These are phyloP conservation scores for Boletus coccyginus DNA, from an alignment of 768 basidiomycete genomes.

Conservation along the genomic window DNA sequence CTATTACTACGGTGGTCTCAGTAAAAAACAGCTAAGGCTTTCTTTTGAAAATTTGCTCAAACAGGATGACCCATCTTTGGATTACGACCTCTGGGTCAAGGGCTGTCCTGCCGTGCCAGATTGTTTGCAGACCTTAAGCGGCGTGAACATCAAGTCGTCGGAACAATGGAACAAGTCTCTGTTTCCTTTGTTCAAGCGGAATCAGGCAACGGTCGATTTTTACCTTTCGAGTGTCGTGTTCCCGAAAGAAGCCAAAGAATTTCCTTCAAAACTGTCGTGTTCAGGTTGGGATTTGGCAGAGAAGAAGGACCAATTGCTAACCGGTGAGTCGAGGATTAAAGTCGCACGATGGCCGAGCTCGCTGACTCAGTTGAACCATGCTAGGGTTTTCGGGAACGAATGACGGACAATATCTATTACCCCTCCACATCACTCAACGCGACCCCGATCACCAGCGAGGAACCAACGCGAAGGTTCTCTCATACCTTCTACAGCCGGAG, in stretches of 20 bases:
- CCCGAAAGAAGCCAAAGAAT: slow-evolving; percentile 37
- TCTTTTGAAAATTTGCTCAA: slow-evolving; percentile 1
- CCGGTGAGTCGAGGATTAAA: slow-evolving; percentile 6
- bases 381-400: slow-evolving; percentile 41
- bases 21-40: neutral
- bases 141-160: slow-evolving; percentile 37
- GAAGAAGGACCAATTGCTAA: slow-evolving; percentile 13
- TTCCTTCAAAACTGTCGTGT: slow-evolving; percentile 32
- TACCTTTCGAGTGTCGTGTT: slow-evolving; percentile 38
- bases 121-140: slow-evolving; percentile 23
- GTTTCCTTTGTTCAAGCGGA: slow-evolving; percentile 28
- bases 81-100: neutral
- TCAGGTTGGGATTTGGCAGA: slow-evolving; percentile 39
- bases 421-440: slow-evolving; percentile 31
- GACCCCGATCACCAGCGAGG: slow-evolving; percentile 29
- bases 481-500: slow-evolving; percentile 29
- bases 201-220: slow-evolving; percentile 34
- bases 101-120: neutral
- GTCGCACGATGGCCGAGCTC: neutral
- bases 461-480: slow-evolving; percentile 44
- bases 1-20: slow-evolving; percentile 28
- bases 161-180: slow-evolving; percentile 23
- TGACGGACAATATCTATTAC: slow-evolving; percentile 38
- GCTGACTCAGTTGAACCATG: neutral
- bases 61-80: slow-evolving; percentile 24